Evolutionary conservation across 352 stramenopile species (phyloP), one percentile per base, ranked within the genome.

Genomic region (Phytophthora vignae): DNA sequence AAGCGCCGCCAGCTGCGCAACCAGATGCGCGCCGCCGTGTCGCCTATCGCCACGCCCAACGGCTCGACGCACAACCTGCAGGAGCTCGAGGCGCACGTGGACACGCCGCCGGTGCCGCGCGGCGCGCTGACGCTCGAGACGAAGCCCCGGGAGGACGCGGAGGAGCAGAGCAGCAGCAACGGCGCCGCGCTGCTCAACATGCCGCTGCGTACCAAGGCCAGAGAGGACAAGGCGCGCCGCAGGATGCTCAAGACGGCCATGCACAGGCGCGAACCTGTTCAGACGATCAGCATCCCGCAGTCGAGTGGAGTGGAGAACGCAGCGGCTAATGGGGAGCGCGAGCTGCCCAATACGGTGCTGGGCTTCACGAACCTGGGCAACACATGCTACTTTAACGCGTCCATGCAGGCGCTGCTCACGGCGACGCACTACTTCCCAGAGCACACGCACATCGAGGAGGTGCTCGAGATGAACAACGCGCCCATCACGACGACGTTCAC

Each of bases 311-410:
- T 10, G n/a, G 54, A 57, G 64, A 14, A 25, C 27, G 27, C 15
- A 25, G 56, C 55, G 22, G 27, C 17, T 14, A 46, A 7, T 31
- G 38, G 25, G 52, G 7, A 42, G 36, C 36, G 42, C 5, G 64
- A 73, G 44, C 42, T 73, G 12, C 76, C 76, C 14, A 81, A 62
- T 27, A 87, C 69, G 2, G 83, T 92, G 36, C 57, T 91, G 19
- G 87, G 87, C 0, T 89, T 94, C 63, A 91, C 81, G 48, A 98
- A 98, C 67, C 54, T 98, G n/a, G 94, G 94, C 58, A 98, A 98
- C 70, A 98, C 94, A 53, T 98, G 94, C 82, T 98, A 97, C 71
- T 97, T 98, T 68, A 98, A 98, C 61, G 86, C 93, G 1, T 83
- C 85, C 10, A 84, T 96, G 44, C 93, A 98, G 72, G 95, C 90